These are phyloP conservation scores for Orbilia blumenaviensis DNA, from an alignment of 2,329 filamentous ascomycete genomes.

Conservation along the genomic window DNA sequence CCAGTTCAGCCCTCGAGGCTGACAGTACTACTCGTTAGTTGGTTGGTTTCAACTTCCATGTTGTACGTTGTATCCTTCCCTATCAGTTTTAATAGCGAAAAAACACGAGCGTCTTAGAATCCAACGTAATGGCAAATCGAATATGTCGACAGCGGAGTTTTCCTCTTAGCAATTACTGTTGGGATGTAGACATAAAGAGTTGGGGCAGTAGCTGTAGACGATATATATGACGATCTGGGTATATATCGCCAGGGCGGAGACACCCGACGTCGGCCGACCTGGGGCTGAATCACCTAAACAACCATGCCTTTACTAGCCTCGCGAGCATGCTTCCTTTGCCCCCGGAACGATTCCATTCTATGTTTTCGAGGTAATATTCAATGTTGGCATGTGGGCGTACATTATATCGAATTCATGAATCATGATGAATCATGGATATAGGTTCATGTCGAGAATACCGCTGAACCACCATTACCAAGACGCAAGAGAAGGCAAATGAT, in stretches of 20 bases:
- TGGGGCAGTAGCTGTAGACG: not conserved
- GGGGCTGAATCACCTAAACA: not conserved
- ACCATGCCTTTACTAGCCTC: no score
- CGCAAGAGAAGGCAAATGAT: not conserved
- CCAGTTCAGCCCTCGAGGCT: not conserved
- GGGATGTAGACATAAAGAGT: not conserved
- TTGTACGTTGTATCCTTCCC: not conserved
- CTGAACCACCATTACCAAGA: not conserved
- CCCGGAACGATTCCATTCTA: no score
- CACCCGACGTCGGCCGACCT: conserved; percentile 6
- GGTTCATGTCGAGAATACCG: not conserved
- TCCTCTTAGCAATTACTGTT: conserved; percentile 10
- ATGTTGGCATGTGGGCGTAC: no score
- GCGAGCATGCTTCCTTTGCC: no score
- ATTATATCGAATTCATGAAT: not conserved
- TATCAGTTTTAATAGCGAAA: not conserved
- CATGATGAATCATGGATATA: not conserved
- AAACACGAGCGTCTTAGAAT: not conserved
- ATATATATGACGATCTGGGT: not conserved
- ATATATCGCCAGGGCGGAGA: no score
- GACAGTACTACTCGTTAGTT: not conserved
- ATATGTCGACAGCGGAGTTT: not conserved
- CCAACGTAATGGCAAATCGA: not conserved
- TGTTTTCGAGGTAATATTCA: not conserved
- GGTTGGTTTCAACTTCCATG: not conserved